Conservation (phyloP, 257 asterid genomes). For the Gentiana dahurica region DNA sequence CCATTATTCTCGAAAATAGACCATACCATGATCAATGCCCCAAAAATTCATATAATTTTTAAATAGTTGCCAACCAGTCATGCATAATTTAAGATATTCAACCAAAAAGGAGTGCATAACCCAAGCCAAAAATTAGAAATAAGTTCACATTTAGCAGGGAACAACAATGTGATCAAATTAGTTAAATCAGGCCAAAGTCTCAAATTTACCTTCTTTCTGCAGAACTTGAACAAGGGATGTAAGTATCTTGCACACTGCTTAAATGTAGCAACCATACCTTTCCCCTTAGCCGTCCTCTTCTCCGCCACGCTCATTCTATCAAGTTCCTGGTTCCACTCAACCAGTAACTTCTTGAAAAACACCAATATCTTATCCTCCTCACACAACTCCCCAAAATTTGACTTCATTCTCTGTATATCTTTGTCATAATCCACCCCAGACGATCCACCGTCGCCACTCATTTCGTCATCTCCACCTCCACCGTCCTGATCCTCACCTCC, state of each 20-base stretch:
- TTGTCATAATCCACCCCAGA: constrained; percentile 67
- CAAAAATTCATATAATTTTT: too few species aligned
- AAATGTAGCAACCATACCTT: constrained; percentile 85
- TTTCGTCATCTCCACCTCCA: constrained; percentile 70
- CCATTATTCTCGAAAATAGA: too few species aligned
- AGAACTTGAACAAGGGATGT: constrained; percentile 81
- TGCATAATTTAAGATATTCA: too few species aligned
- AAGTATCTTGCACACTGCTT: constrained; percentile 94
- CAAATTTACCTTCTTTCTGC: constrained; percentile 79
- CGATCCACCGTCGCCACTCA: constrained; percentile 66
- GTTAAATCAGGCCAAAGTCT: background rate
- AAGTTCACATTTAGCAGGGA: background rate
- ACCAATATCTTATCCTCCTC: constrained; percentile 96
- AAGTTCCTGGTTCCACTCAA: constrained; percentile 91
- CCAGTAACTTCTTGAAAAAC: constrained; percentile 81
- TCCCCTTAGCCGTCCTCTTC: constrained; percentile 96
- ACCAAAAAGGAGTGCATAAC: too few species aligned
- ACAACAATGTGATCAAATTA: background rate
- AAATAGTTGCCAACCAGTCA: too few species aligned
- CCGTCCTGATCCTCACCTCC: constrained; percentile 73
- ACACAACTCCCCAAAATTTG: constrained; percentile 67
- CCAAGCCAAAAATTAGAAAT: background rate
- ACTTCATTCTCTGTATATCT: constrained; percentile 79
- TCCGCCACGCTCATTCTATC: constrained; percentile 73
- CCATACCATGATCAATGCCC: too few species aligned